Evolutionary conservation across 306 rosid genomes (phyloP).

Genomic region (Albizia julibrissin): DNA sequence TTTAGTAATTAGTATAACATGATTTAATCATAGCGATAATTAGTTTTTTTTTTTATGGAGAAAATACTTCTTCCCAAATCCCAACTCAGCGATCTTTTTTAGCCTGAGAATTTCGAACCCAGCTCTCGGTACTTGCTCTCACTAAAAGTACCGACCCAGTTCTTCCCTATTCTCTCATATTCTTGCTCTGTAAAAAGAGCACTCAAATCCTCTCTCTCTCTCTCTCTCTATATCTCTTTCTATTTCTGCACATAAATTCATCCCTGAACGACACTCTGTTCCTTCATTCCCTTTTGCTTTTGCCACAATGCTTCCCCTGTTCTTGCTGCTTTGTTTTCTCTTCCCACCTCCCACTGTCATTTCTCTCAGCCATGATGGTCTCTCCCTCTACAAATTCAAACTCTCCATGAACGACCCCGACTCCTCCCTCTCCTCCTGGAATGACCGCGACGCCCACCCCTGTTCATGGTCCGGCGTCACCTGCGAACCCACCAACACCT

Average conservation of each 20-base stretch:
- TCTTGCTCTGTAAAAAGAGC: not conserved
- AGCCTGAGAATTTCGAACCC: not conserved
- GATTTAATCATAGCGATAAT: too few species aligned
- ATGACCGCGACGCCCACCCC: conserved; percentile 50
- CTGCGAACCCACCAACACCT: conserved; percentile 42
- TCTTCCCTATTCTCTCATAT: not conserved
- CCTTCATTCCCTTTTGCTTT: conserved; percentile 2
- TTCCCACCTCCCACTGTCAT: not conserved
- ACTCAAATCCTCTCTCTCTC: not conserved
- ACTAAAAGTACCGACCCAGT: not conserved
- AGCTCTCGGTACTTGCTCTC: not conserved
- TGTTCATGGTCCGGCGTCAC: conserved; percentile 68
- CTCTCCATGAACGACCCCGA: conserved; percentile 53
- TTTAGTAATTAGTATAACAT: too few species aligned
- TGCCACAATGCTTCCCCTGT: conserved; percentile 31
- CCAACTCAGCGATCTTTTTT: not conserved
- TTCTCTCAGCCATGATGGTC: conserved; percentile 66
- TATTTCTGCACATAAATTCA: conserved; percentile 13
- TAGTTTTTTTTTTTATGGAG: too few species aligned
- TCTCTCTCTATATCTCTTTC: too few species aligned
- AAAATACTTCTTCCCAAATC: not conserved
- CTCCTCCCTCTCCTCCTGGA: conserved; percentile 67
- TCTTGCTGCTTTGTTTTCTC: conserved; percentile 18
- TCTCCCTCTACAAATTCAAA: conserved; percentile 54
- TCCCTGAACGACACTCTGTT: not conserved